Evolutionary conservation across 2,329 filamentous ascomycete genomes (phyloP), one percentile per base, ranked within the genome.

Genomic region (Cladosporium sp.): DNA sequence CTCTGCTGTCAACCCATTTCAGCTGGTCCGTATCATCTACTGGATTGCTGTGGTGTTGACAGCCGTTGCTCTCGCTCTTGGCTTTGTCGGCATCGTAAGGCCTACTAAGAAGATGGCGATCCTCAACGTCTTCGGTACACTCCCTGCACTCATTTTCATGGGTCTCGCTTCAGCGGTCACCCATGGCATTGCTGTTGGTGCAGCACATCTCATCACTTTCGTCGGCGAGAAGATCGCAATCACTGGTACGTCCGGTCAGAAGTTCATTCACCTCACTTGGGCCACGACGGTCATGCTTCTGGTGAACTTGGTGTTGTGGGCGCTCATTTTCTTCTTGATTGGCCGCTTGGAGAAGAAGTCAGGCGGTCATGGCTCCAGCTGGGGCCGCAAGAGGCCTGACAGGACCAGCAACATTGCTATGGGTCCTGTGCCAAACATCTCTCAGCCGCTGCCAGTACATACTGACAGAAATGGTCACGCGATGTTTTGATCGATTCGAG

Each of bases 151-250:
- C 52, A 43, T 79, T 5, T 69, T 83, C 19, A 75, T 85, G 60
- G 85, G 85, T 6, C 83, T 84, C 47, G 83, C 85, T 42, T 90
- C 86, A 13, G 88, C 88, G 59, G 85, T 90, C 19, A 80, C 83
- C n/a, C 85, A 79, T 0, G 84, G 85, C 13, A 66, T 83, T 7
- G 73, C 76, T 3, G 71, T 76, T 47, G 79, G 80, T 61, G 78
- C 74, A 2, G 65, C 72, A 1, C 60, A 74, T 15, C 60, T 77
- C 0, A 72, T 84, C 55, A 82, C 80, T 53, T 66, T 75, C 32
- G 69, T 79, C 41, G 78, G 77, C 3, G 64, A 71, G 9, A 63
- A 68, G 1, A 69, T 79, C 15, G 74, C 77, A 0, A 63, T 83
- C 7, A 62, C 68, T 18, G 77, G 74, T 32, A 62, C 70, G n/a